These are phyloP conservation scores for Fusarium globosum DNA, from an alignment of 2,329 filamentous ascomycete species.

Conservation along the genomic window DNA sequence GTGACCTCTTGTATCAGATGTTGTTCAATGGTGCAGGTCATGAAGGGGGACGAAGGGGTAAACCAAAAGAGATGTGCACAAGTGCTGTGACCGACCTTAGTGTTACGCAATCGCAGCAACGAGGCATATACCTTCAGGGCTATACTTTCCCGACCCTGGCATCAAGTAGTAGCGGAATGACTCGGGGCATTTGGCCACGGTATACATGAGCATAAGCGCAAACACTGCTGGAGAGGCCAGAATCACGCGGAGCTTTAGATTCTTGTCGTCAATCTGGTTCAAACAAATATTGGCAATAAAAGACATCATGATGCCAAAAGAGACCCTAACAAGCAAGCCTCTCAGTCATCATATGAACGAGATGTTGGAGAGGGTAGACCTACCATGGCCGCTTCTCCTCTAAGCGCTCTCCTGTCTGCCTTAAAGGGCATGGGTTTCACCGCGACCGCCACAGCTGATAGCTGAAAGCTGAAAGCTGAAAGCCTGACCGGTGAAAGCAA, in stretches of 20 bases:
- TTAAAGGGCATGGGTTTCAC: too few species aligned
- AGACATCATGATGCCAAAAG: background rate
- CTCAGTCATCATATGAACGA: background rate
- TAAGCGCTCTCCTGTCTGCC: too few species aligned
- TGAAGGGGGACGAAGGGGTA: background rate
- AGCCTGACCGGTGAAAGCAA: too few species aligned
- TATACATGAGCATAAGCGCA: background rate
- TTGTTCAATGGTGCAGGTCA: background rate
- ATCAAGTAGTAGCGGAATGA: background rate
- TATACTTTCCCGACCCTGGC: background rate
- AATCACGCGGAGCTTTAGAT: background rate
- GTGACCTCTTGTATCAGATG: background rate
- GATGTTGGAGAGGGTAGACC: background rate
- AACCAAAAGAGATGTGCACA: fast-evolving
- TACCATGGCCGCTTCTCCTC: background rate
- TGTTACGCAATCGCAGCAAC: background rate
- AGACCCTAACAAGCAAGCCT: background rate
- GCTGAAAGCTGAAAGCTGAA: too few species aligned
- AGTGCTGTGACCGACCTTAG: background rate
- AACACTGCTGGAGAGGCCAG: background rate
- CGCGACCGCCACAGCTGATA: too few species aligned
- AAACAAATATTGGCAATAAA: background rate
- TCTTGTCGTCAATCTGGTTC: background rate
- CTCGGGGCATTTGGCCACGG: background rate
- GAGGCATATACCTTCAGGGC: background rate